Conservation (phyloP, 2,329 filamentous ascomycete species). For the Didymella sp. region DNA sequence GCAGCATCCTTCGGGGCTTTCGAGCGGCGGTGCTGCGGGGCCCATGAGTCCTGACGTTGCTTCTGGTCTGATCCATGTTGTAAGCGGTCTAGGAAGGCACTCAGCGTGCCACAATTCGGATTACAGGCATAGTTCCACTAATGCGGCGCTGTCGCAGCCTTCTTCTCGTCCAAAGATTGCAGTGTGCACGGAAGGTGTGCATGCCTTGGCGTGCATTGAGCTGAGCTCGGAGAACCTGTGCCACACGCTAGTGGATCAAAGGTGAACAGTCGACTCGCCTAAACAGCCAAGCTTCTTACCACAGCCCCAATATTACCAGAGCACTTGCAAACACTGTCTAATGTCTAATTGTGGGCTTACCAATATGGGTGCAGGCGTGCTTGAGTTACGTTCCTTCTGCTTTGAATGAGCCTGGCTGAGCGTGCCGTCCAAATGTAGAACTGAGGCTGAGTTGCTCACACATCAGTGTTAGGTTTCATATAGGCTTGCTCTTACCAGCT, state of each 20-base stretch:
- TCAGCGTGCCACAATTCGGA: slow-evolving; percentile 26
- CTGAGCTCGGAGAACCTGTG: slow-evolving; percentile 18
- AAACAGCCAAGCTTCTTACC: slow-evolving; percentile 16
- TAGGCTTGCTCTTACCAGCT: slow-evolving; percentile 19
- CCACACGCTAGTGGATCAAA: slow-evolving; percentile 17
- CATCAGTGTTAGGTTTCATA: slow-evolving; percentile 23
- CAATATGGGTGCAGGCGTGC: slow-evolving; percentile 13
- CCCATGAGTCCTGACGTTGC: neutral
- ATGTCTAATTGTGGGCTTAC: slow-evolving; percentile 28
- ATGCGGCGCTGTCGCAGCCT: neutral
- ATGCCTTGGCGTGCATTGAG: slow-evolving; percentile 25
- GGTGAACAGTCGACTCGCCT: slow-evolving; percentile 20
- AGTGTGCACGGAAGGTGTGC: slow-evolving; percentile 15
- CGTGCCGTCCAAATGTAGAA: slow-evolving; percentile 4
- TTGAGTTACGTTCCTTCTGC: slow-evolving; percentile 19
- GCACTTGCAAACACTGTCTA: slow-evolving; percentile 24
- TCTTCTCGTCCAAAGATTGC: slow-evolving; percentile 3
- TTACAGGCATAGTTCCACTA: neutral
- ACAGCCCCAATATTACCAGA: slow-evolving; percentile 20
- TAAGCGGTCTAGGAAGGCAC: slow-evolving; percentile 9
- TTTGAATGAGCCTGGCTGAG: slow-evolving; percentile 20
- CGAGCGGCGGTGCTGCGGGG: slow-evolving; percentile 21
- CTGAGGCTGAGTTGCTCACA: slow-evolving; percentile 16
- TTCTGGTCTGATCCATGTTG: slow-evolving; percentile 5
- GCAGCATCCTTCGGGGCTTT: slow-evolving; percentile 5